A percentile compares a stretch with the other conserved stretches of the same genome.
phyloP scores from a whole-genome alignment of 805 yeast species.

The Torulaspora franciscae region DNA sequence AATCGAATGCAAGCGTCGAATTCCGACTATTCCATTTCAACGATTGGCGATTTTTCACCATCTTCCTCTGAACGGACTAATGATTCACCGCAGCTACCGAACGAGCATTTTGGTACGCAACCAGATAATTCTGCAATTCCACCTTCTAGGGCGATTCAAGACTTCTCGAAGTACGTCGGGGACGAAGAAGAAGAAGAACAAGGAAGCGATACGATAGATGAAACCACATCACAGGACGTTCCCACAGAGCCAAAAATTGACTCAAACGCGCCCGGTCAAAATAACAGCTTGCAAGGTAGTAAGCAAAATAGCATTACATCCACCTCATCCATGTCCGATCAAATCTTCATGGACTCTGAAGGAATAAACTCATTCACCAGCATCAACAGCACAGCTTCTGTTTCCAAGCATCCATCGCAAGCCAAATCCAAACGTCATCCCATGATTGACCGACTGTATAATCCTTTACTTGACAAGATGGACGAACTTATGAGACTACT shows the following conservation, averaged over 20 bases:
- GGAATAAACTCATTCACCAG: slow-evolving; percentile 28
- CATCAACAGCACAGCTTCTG: slow-evolving; percentile 24
- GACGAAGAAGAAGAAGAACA: slow-evolving; percentile 2
- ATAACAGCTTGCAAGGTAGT: slow-evolving; percentile 3
- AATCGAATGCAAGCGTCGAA: slow-evolving; percentile 31
- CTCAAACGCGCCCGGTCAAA: neutral
- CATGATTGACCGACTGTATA: slow-evolving; percentile 48
- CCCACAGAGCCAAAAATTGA: neutral
- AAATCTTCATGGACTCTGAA: slow-evolving; percentile 28
- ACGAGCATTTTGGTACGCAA: slow-evolving; percentile 16
- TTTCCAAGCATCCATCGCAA: slow-evolving; percentile 11
- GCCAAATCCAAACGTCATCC: slow-evolving; percentile 36
- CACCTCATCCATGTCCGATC: slow-evolving; percentile 20
- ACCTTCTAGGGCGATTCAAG: slow-evolving; percentile 39
- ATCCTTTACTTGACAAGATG: slow-evolving; percentile 51
- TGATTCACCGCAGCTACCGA: slow-evolving; percentile 37
- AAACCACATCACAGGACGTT: neutral
- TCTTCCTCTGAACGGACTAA: slow-evolving; percentile 42
- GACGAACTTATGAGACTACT: slow-evolving; percentile 34
- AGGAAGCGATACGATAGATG: neutral
- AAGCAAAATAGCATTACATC: slow-evolving; percentile 14
- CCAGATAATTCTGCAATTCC: slow-evolving; percentile 33
- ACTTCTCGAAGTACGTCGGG: slow-evolving; percentile 38
- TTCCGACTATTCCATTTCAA: slow-evolving; percentile 37
- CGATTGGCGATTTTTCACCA: slow-evolving; percentile 45